Conservation (phyloP, 805 yeast genomes). For the Zygosaccharomyces bisporus region DNA sequence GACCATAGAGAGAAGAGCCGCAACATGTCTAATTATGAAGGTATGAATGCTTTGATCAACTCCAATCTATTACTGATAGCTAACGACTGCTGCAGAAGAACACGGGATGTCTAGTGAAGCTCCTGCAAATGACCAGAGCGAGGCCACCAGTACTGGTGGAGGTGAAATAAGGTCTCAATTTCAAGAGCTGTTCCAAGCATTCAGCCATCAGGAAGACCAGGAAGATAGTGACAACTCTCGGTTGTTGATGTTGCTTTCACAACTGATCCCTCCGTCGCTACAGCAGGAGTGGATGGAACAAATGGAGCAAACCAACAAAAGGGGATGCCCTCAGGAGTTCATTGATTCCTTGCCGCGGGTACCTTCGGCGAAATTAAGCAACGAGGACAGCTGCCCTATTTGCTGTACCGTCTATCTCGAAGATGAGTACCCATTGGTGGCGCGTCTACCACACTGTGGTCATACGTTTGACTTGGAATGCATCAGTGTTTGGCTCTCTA, state of each 20-base stretch:
- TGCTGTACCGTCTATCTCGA: slow-evolving; percentile 71
- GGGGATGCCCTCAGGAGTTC: slow-evolving; percentile 65
- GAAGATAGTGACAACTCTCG: slow-evolving; percentile 17
- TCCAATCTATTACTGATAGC: not conserved
- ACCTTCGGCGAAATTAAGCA: slow-evolving; percentile 39
- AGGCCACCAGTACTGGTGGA: slow-evolving; percentile 15
- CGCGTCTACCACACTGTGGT: slow-evolving; percentile 66
- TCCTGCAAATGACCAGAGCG: slow-evolving; percentile 6
- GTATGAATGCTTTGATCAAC: slow-evolving; percentile 18
- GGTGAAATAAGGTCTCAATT: slow-evolving; percentile 25
- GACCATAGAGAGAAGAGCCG: not conserved
- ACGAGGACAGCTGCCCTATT: slow-evolving; percentile 72
- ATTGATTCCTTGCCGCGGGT: slow-evolving; percentile 78
- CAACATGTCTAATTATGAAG: slow-evolving; percentile 36
- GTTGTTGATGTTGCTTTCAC: slow-evolving; percentile 19
- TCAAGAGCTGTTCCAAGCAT: slow-evolving; percentile 19
- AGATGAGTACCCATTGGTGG: slow-evolving; percentile 77
- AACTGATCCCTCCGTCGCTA: slow-evolving; percentile 25
- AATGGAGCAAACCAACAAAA: slow-evolving; percentile 24
- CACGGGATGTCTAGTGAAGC: slow-evolving; percentile 22
- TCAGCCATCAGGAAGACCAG: slow-evolving; percentile 11
- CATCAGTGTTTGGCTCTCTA: slow-evolving; percentile 81
- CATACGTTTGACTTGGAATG: slow-evolving; percentile 89
- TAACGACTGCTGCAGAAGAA: slow-evolving; percentile 25
- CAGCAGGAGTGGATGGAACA: slow-evolving; percentile 32